phyloP scores from a whole-genome alignment of 176 grass and related monocot species.

The Zea luxurians region DNA sequence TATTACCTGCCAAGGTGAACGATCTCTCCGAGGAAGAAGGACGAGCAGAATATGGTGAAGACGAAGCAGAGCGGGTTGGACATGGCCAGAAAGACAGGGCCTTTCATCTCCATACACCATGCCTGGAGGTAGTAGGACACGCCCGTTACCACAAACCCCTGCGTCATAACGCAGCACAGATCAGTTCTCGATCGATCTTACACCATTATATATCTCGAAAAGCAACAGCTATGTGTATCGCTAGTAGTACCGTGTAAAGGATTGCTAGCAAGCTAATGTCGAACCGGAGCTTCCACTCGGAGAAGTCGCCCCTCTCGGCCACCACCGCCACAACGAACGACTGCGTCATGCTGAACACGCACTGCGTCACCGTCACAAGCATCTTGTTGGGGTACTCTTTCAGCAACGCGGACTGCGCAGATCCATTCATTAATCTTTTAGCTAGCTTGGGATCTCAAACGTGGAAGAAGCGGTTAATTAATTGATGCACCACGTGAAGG shows the following conservation, averaged over 20 bases:
- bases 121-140: constrained; percentile 44
- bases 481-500: background rate
- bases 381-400: constrained; percentile 61
- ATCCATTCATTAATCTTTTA: background rate
- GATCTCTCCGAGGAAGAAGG: constrained; percentile 29
- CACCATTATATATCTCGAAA: too few relatives aligned
- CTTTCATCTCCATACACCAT: constrained; percentile 48
- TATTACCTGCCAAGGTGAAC: constrained; percentile 26
- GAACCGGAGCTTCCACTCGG: constrained; percentile 42
- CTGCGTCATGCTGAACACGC: constrained; percentile 47
- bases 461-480: background rate
- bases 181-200: too few relatives aligned
- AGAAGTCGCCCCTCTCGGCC: constrained; percentile 34
- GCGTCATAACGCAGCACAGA: too few relatives aligned
- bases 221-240: too few relatives aligned
- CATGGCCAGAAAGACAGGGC: constrained; percentile 44
- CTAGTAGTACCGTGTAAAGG: background rate
- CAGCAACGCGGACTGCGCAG: constrained; percentile 8
- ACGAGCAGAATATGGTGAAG: constrained; percentile 34
- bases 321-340: constrained; percentile 33
- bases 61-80: constrained; percentile 34
- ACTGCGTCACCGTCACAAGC: constrained; percentile 48
- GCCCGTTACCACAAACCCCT: constrained; percentile 23
- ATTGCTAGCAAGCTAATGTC: constrained; percentile 11
- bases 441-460: background rate